Evolutionary conservation across 495 filamentous ascomycete species (phyloP), one percentile per base, ranked within the genome.

Genomic region (Choiromyces venosus): DNA sequence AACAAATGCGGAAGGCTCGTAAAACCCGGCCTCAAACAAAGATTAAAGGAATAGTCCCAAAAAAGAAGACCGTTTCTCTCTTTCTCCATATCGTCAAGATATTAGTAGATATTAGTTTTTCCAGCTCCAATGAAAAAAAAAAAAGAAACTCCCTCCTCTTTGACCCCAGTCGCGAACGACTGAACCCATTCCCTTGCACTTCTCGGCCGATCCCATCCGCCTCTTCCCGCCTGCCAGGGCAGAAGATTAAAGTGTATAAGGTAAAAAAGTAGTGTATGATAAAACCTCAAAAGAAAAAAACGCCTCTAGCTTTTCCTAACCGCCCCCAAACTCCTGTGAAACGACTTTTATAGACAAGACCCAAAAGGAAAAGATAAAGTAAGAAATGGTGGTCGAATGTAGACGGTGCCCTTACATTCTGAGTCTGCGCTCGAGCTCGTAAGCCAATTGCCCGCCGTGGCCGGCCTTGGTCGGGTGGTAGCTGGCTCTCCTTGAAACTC

Each of bases 361-460:
- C n/a, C 10, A 21, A 29, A 14, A 35, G 10, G 12, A 67, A 66
- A 71, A 25, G 44, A 42, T 37, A 33, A 37, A 25, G 33, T 4
- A 38, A 33, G 42, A 65, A 65, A 75, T 40, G 35, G 56, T 65
- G 65, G 68, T 69, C 72, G 61, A 75, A 78, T 77, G 70, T 70
- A 76, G 71, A 37, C 12, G 14, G 12, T n/a, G 72, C 75, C 70
- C 71, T 75, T 80, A 80, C 74, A 80, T 75, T 69, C 78, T 72
- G 36, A 80, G 71, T n/a, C 76, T 75, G 69, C 70, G 71, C 72
- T 80, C 79, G n/a, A 80, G 66, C 44, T 79, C 78, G 65, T 80
- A 80, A 37, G 79, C 78, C 37, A 80, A 69, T 56, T 80, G 66
- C n/a, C 74, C 77, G 44, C 70, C 78, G 14, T 71, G 74, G 38